Percentiles rank a stretch among this genome's conserved stretches.
phyloP scores from a whole-genome alignment of 1,284 basidiomycete genomes.

The Pterula multifida region DNA sequence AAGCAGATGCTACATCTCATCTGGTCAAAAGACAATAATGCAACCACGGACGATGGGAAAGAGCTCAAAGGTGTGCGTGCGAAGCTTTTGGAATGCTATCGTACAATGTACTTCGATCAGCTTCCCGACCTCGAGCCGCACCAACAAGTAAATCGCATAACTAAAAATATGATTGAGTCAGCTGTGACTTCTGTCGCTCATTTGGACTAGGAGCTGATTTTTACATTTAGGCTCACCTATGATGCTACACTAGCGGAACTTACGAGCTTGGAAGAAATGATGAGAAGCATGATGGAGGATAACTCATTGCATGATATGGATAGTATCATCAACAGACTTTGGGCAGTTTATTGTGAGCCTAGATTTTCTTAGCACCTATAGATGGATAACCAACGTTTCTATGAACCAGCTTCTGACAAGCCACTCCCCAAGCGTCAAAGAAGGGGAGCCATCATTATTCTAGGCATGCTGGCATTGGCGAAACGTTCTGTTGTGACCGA shows the following conservation, averaged over 20 bases:
- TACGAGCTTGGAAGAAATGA: conserved; percentile 92
- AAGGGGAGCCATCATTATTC: conserved; percentile 86
- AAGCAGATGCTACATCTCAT: conserved; percentile 97
- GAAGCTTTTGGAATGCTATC: conserved; percentile 85
- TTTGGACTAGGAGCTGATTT: conserved; percentile 6
- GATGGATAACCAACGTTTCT: neutral
- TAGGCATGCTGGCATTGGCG: conserved; percentile 92
- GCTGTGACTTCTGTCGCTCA: conserved; percentile 17
- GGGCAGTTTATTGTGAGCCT: conserved; percentile 86
- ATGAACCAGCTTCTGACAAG: conserved; percentile 49
- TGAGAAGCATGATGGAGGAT: conserved; percentile 90
- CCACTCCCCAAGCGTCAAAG: conserved; percentile 75
- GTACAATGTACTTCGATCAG: conserved; percentile 81
- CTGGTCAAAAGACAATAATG: conserved; percentile 89
- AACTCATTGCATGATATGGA: conserved; percentile 69
- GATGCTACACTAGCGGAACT: conserved; percentile 89
- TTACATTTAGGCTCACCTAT: conserved; percentile 60
- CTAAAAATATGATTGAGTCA: conserved; percentile 97
- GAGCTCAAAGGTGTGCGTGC: conserved; percentile 85
- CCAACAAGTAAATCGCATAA: conserved; percentile 84
- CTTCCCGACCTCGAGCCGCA: conserved; percentile 62
- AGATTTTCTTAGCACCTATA: neutral
- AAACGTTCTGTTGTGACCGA: conserved; percentile 80
- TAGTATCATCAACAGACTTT: conserved; percentile 84
- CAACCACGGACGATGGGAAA: conserved; percentile 76